Conservation (phyloP, 2,329 filamentous ascomycete species). For the Botrytis galanthina region DNA sequence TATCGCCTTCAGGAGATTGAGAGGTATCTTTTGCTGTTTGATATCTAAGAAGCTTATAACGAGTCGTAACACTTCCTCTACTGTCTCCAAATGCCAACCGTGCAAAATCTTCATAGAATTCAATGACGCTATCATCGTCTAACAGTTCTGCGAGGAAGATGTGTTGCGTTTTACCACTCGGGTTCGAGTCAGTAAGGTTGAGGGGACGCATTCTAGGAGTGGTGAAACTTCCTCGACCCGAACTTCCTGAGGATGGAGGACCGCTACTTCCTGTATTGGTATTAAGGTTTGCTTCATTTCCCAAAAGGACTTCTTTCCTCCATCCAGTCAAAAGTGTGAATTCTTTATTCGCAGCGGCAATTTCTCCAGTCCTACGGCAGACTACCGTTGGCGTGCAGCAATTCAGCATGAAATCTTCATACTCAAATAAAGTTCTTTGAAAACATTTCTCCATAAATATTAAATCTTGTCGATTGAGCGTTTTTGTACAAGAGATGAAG, state of each 20-base stretch:
- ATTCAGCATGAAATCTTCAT: slow-evolving; percentile 87
- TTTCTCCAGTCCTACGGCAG: slow-evolving; percentile 85
- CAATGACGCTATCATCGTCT: slow-evolving; percentile 87
- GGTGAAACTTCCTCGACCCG: slow-evolving; percentile 45
- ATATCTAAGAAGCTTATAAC: slow-evolving; percentile 87
- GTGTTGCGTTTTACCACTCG: slow-evolving; percentile 59
- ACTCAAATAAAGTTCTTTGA: slow-evolving; percentile 87
- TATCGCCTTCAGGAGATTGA: slow-evolving; percentile 25
- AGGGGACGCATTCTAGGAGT: slow-evolving; percentile 53
- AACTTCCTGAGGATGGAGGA: slow-evolving; percentile 30
- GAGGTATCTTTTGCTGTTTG: slow-evolving; percentile 62
- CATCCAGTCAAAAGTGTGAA: slow-evolving; percentile 95
- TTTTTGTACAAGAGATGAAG: slow-evolving; percentile 87
- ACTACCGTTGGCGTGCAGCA: slow-evolving; percentile 90
- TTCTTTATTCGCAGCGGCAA: slow-evolving; percentile 94
- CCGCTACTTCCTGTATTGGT: slow-evolving; percentile 58
- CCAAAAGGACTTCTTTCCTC: slow-evolving; percentile 84
- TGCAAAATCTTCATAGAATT: slow-evolving; percentile 95
- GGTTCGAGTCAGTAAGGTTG: slow-evolving; percentile 42
- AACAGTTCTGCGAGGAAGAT: slow-evolving; percentile 91
- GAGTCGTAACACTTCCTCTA: slow-evolving; percentile 77
- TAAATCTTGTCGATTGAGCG: slow-evolving; percentile 82
- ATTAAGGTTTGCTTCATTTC: slow-evolving; percentile 83
- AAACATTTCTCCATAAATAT: slow-evolving; percentile 98
- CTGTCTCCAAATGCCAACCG: slow-evolving; percentile 90